A percentile compares a stretch with the other conserved stretches of the same genome.
Conservation (phyloP, 306 rosid species). For the Crataegus laevigata region DNA sequence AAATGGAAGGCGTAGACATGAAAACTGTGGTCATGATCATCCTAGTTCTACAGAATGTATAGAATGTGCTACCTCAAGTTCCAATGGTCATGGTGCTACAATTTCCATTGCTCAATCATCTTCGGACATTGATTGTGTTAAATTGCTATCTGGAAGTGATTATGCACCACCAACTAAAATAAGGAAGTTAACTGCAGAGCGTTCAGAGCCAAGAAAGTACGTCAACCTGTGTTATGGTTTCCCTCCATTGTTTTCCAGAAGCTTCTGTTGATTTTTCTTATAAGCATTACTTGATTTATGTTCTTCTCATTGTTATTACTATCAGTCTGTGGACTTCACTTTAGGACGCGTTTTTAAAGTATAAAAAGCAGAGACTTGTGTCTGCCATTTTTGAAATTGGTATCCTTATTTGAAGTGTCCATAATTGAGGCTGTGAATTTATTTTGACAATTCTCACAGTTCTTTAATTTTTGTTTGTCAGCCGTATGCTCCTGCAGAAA, state of each 20-base stretch:
- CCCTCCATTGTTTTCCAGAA: not conserved
- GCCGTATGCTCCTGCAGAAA: conserved; percentile 86
- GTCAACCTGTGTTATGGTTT: conserved; percentile 18
- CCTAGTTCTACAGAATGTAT: conserved; percentile 39
- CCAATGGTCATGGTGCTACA: conserved; percentile 56
- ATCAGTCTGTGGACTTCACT: not conserved
- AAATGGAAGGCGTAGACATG: conserved; percentile 43
- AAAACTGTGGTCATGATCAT: conserved; percentile 40
- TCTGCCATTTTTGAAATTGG: not conserved
- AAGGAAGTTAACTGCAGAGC: conserved; percentile 61
- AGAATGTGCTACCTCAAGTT: conserved; percentile 72
- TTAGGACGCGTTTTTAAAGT: not conserved
- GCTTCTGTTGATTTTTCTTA: not conserved
- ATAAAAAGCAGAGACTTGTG: not conserved
- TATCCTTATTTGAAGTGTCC: not conserved
- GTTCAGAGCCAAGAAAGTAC: conserved; percentile 78
- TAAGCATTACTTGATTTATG: not conserved
- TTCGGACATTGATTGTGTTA: conserved; percentile 59
- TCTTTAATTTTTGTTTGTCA: conserved; percentile 31
- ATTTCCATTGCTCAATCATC: conserved; percentile 71
- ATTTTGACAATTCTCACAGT: conserved; percentile 9
- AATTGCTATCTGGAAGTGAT: conserved; percentile 52
- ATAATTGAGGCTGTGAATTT: conserved; percentile 12
- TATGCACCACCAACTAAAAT: conserved; percentile 56
- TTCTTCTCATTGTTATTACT: not conserved